phyloP scores from a whole-genome alignment of 176 grass and related monocot species.

The Lolium perenne region DNA sequence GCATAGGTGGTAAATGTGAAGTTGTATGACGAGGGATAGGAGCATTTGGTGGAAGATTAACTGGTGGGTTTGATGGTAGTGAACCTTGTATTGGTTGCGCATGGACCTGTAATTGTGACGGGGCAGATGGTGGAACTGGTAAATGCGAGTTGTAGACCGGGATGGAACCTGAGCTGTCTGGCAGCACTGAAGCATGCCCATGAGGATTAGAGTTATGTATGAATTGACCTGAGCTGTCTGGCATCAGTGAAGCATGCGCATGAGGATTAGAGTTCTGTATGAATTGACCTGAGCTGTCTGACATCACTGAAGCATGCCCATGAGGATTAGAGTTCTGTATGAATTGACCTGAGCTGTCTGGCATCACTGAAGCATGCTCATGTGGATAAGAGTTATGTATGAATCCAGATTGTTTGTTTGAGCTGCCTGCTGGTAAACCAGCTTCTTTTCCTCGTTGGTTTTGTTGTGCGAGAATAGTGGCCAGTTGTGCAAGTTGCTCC shows the following conservation, averaged over 20 bases:
- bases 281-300: conserved; percentile 28
- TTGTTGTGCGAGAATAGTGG: conserved; percentile 64
- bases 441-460: conserved; percentile 56
- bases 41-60: conserved; percentile 35
- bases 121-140: conserved; percentile 36
- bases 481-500: conserved; percentile 67
- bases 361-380: conserved; percentile 41
- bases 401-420: conserved; percentile 50
- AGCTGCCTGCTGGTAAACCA: conserved; percentile 42
- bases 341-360: conserved; percentile 29
- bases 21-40: conserved; percentile 37
- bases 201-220: conserved; percentile 44
- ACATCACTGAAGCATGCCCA: conserved; percentile 44
- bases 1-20: conserved; percentile 37
- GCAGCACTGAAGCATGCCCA: conserved; percentile 39
- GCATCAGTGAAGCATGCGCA: conserved; percentile 43
- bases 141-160: conserved; percentile 41
- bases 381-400: conserved; percentile 48
- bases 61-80: conserved; percentile 26
- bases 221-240: conserved; percentile 28
- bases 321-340: conserved; percentile 47
- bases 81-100: conserved; percentile 9
- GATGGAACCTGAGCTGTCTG: conserved; percentile 31
- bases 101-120: conserved; percentile 26
- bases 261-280: conserved; percentile 45